Evolutionary conservation across 2,329 filamentous ascomycete species (phyloP).

Genomic region (Neopestalotiopsis rosae): DNA sequence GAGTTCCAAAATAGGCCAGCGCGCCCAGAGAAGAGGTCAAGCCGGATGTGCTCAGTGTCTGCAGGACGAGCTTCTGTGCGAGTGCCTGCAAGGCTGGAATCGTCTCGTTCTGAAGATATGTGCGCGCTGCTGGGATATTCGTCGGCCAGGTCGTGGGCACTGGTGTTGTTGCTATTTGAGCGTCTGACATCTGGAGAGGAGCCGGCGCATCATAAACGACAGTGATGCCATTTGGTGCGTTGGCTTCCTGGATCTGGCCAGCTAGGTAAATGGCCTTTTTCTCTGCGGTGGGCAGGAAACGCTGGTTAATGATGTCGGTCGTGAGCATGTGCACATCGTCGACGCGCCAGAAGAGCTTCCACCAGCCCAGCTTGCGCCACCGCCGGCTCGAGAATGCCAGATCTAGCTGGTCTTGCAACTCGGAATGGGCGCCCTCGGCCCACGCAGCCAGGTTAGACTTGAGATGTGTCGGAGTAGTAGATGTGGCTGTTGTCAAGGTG

Average conservation of each 20-base stretch:
- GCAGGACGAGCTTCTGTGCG: constrained; percentile 75
- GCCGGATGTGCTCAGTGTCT: constrained; percentile 75
- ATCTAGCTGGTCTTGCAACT: constrained; percentile 81
- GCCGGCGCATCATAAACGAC: background rate
- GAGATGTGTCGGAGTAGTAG: constrained; percentile 53
- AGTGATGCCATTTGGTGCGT: constrained; percentile 7
- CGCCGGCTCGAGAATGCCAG: constrained; percentile 75
- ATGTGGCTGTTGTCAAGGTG: constrained; percentile 34
- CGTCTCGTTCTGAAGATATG: constrained; percentile 68
- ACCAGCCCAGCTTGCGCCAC: constrained; percentile 88
- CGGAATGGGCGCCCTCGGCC: constrained; percentile 81
- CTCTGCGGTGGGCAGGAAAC: constrained; percentile 81
- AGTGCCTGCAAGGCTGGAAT: constrained; percentile 75
- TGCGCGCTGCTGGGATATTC: constrained; percentile 75
- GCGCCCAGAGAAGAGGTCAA: constrained; percentile 60
- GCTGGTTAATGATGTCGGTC: constrained; percentile 75
- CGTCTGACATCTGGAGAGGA: too few relatives aligned
- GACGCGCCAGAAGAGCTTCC: constrained; percentile 93
- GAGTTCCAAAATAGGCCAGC: constrained; percentile 61
- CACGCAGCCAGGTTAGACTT: constrained; percentile 68
- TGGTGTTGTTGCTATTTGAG: background rate
- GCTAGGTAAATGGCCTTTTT: constrained; percentile 82
- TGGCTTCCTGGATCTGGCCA: constrained; percentile 69
- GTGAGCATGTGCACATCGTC: constrained; percentile 89
- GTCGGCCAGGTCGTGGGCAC: constrained; percentile 67